These are phyloP conservation scores for Paecilomyces sp. DNA, from an alignment of 2,329 filamentous ascomycete genomes.

Conservation along the genomic window DNA sequence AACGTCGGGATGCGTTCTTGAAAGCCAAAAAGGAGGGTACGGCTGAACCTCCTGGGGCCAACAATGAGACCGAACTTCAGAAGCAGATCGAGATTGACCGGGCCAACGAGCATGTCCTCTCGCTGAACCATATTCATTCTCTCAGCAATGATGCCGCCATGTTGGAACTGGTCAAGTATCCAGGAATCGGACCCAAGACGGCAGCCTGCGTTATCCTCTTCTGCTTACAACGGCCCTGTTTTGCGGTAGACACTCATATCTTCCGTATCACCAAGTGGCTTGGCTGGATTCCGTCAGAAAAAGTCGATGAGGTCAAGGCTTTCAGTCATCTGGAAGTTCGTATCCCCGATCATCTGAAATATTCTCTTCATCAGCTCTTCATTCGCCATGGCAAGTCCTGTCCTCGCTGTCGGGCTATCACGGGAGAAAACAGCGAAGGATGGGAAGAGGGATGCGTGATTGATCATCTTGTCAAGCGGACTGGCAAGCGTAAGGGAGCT, in stretches of 20 bases:
- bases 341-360: slow-evolving; percentile 57
- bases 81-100: slow-evolving; percentile 53
- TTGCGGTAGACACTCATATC: slow-evolving; percentile 61
- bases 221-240: slow-evolving; percentile 56
- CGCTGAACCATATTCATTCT: slow-evolving; percentile 55
- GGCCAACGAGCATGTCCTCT: slow-evolving; percentile 54
- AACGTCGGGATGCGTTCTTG: slow-evolving; percentile 45
- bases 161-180: slow-evolving; percentile 50
- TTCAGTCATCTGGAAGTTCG: slow-evolving; percentile 55
- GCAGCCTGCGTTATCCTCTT: slow-evolving; percentile 59
- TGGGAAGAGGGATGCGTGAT: slow-evolving; percentile 61
- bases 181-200: slow-evolving; percentile 60
- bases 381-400: slow-evolving; percentile 58
- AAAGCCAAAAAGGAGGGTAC: slow-evolving; percentile 36
- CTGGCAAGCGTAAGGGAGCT: slow-evolving; percentile 41
- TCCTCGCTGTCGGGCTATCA: slow-evolving; percentile 54
- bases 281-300: slow-evolving; percentile 50
- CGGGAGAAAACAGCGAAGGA: slow-evolving; percentile 51
- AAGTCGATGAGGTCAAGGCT: slow-evolving; percentile 40
- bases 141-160: slow-evolving; percentile 52
- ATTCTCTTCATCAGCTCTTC: slow-evolving; percentile 55
- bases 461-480: slow-evolving; percentile 54
- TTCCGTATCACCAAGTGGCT: slow-evolving; percentile 57
- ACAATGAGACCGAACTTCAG: slow-evolving; percentile 36
- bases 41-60: slow-evolving; percentile 37